phyloP scores from a whole-genome alignment of 768 basidiomycete species.

The Russula earlei region DNA sequence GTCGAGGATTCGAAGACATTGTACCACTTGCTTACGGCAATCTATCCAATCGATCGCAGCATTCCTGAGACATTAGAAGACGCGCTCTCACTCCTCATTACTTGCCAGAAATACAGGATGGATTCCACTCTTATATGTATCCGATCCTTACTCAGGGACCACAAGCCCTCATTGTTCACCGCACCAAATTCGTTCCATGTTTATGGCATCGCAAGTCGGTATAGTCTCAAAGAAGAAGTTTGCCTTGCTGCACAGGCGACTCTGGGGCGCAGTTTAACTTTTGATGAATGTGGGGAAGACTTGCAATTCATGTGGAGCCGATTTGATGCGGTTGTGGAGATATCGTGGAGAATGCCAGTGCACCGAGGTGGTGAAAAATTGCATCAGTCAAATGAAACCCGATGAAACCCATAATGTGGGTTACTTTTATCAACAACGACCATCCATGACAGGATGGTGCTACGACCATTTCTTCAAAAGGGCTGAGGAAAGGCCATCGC shows the following conservation, averaged over 20 bases:
- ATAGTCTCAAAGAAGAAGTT: background rate
- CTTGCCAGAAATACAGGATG: constrained; percentile 13
- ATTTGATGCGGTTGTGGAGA: background rate
- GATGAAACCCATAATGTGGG: no score
- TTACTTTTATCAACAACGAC: no score
- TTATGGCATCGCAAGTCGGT: constrained; percentile 5
- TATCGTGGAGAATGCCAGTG: background rate
- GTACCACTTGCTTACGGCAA: background rate
- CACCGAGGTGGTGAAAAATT: background rate
- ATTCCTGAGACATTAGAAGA: background rate
- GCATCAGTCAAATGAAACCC: no score
- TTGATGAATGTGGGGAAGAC: background rate
- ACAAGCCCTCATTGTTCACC: background rate
- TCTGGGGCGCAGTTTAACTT: background rate
- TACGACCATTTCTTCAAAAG: no score
- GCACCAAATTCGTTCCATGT: background rate
- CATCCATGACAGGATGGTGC: no score
- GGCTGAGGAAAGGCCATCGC: no score
- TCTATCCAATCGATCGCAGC: background rate
- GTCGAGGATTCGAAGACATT: constrained; percentile 3
- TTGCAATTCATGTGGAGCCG: background rate
- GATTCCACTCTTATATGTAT: background rate
- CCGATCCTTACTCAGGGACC: background rate
- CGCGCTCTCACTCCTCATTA: background rate
- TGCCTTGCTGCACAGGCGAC: background rate